These are phyloP conservation scores for Pseudogymnoascus sp. DNA, from an alignment of 2,329 filamentous ascomycete species.

Conservation along the genomic window DNA sequence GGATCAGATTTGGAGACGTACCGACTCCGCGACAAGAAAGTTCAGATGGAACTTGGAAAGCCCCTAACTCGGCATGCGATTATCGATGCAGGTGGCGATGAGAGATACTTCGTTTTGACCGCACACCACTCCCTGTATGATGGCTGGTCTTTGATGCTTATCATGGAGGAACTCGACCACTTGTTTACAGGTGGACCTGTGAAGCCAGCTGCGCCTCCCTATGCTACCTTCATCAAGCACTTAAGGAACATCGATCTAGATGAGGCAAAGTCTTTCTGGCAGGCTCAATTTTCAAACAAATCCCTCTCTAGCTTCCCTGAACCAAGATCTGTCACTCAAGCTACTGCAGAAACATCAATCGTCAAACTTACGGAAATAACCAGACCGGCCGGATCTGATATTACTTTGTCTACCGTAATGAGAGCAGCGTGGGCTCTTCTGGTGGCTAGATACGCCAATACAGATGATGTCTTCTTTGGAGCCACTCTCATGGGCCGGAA, in stretches of 20 bases:
- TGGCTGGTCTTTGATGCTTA: constrained; percentile 48
- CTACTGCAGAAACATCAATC: background rate
- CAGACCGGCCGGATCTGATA: background rate
- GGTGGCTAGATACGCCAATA: constrained; percentile 29
- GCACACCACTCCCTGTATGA: constrained; percentile 56
- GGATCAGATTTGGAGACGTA: background rate
- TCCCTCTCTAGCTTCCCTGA: background rate
- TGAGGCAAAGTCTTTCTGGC: background rate
- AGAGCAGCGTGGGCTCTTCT: constrained; percentile 35
- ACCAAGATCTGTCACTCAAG: background rate
- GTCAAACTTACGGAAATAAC: background rate
- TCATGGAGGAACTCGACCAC: background rate
- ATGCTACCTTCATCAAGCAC: background rate
- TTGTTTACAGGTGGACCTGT: background rate
- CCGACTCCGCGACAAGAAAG: background rate
- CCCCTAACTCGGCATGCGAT: background rate
- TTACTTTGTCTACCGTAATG: constrained; percentile 28
- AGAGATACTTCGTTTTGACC: constrained; percentile 12
- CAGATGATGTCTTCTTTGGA: constrained; percentile 34
- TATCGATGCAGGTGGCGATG: background rate
- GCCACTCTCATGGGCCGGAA: constrained; percentile 36
- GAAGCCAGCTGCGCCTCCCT: background rate
- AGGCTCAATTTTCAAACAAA: background rate
- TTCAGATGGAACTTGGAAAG: background rate
- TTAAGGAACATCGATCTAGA: background rate